phyloP scores from a whole-genome alignment of 805 yeast species.

The Wickerhamomyces chaumierensis region DNA sequence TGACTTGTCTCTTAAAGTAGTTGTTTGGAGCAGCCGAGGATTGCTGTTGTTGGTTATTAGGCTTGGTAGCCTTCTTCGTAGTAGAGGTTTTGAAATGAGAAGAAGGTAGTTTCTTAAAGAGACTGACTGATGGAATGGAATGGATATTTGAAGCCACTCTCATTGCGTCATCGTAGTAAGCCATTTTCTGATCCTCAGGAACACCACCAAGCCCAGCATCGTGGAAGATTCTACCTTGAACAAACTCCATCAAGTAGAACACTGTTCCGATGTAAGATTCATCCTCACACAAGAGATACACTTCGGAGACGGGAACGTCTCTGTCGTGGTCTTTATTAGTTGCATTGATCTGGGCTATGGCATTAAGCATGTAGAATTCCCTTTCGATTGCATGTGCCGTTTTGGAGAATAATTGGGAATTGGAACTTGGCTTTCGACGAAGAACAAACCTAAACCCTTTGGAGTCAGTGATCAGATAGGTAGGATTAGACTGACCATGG shows the following conservation, averaged over 20 bases:
- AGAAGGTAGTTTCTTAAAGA: conserved; percentile 32
- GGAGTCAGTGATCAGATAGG: conserved; percentile 36
- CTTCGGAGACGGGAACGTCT: conserved; percentile 43
- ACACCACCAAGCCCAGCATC: conserved; percentile 32
- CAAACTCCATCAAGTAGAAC: conserved; percentile 50
- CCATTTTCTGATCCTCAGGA: conserved; percentile 18
- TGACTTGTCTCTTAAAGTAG: conserved; percentile 45
- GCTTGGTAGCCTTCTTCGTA: conserved; percentile 15
- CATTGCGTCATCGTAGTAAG: conserved; percentile 35
- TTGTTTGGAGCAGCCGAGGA: too few species aligned
- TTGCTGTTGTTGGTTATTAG: too few species aligned
- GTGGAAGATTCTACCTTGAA: conserved; percentile 45
- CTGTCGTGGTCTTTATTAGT: conserved; percentile 4
- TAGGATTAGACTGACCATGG: conserved; percentile 57
- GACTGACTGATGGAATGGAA: conserved; percentile 30
- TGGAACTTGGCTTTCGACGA: conserved; percentile 45
- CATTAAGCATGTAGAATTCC: conserved; percentile 40
- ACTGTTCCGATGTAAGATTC: conserved; percentile 41
- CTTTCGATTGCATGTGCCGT: conserved; percentile 56
- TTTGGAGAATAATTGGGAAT: conserved; percentile 35
- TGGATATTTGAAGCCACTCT: conserved; percentile 39
- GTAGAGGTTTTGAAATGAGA: conserved; percentile 24
- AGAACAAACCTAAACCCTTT: conserved; percentile 32
- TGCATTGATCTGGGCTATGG: conserved; percentile 20
- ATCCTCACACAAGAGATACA: conserved; percentile 43